Percentiles rank a stretch among this genome's conserved stretches.
Conservation (phyloP, 805 yeast genomes). For the Sporopachydermia quercuum region DNA sequence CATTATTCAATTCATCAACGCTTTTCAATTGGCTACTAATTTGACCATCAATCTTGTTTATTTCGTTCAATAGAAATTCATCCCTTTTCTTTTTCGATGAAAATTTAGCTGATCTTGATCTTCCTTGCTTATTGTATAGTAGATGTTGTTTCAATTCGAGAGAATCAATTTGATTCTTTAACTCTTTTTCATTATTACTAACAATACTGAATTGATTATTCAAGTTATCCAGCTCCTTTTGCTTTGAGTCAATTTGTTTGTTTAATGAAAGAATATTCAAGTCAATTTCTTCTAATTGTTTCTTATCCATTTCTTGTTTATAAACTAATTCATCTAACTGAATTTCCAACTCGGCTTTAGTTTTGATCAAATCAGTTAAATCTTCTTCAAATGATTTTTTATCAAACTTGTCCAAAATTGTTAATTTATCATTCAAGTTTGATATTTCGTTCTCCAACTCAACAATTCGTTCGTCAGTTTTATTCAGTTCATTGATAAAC, state of each 20-base stretch:
- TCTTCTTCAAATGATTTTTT: slow-evolving; percentile 36
- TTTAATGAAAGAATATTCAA: slow-evolving; percentile 5
- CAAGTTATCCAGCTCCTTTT: slow-evolving; percentile 7
- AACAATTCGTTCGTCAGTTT: slow-evolving; percentile 40
- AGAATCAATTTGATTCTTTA: slow-evolving; percentile 6
- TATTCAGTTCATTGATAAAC: slow-evolving; percentile 30
- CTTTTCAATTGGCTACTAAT: no score
- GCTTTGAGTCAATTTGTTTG: slow-evolving; percentile 4
- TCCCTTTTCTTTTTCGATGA: slow-evolving; percentile 43
- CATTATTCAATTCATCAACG: no score
- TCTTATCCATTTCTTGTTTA: slow-evolving; percentile 3
- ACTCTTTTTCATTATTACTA: slow-evolving; percentile 6
- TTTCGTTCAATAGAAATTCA: slow-evolving; percentile 44
- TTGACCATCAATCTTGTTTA: slow-evolving; percentile 20
- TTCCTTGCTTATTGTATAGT: slow-evolving; percentile 59
- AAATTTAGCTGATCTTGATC: slow-evolving; percentile 50
- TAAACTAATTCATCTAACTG: slow-evolving; percentile 18
- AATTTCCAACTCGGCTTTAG: slow-evolving; percentile 19
- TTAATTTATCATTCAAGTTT: slow-evolving; percentile 31
- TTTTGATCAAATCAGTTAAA: slow-evolving; percentile 31
- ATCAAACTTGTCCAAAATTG: slow-evolving; percentile 39
- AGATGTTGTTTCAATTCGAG: slow-evolving; percentile 12
- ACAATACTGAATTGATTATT: no score
- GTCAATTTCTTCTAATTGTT: slow-evolving; percentile 5
- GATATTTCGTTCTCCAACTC: slow-evolving; percentile 31